These are phyloP conservation scores for Xylaria curta DNA, from an alignment of 495 filamentous ascomycete genomes.

Conservation along the genomic window DNA sequence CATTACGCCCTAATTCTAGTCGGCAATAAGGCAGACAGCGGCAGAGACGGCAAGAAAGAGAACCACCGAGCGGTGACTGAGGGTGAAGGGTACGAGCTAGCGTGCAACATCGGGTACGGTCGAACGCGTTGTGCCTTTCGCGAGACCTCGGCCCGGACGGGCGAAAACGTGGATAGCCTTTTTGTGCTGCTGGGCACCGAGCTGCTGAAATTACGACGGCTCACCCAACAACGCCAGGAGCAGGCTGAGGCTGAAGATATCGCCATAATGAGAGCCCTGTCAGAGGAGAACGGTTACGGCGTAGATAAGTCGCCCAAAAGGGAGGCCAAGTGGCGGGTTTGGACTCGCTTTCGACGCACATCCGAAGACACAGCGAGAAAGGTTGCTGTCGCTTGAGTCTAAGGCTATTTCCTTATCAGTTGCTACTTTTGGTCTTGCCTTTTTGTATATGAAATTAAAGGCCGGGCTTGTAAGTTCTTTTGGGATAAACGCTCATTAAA, in stretches of 20 bases:
- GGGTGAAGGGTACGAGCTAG: constrained; percentile 38
- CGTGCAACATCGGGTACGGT: constrained; percentile 30
- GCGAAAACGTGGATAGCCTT: constrained; percentile 43
- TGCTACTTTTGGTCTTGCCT: background rate
- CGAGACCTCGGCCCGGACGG: constrained; percentile 49
- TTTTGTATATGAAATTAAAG: background rate
- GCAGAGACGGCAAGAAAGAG: constrained; percentile 29
- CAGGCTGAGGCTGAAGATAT: constrained; percentile 26
- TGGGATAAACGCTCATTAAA: background rate
- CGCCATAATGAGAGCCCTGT: constrained; percentile 10
- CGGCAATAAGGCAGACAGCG: constrained; percentile 45
- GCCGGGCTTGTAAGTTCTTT: background rate
- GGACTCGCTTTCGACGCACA: constrained; percentile 31
- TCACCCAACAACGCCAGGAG: constrained; percentile 35
- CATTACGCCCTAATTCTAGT: constrained; percentile 46
- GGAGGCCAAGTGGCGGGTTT: constrained; percentile 32
- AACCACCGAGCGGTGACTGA: constrained; percentile 34
- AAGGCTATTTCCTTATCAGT: background rate
- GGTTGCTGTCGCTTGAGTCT: background rate
- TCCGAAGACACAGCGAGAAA: constrained; percentile 9
- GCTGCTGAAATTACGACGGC: constrained; percentile 36
- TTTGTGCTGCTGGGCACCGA: constrained; percentile 43
- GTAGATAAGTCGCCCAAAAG: constrained; percentile 20
- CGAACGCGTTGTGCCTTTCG: constrained; percentile 35
- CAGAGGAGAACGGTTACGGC: constrained; percentile 2